Evolutionary conservation across 345 rosid genomes (phyloP), one percentile per base, ranked within the genome.

Genomic region (Angophora floribunda): DNA sequence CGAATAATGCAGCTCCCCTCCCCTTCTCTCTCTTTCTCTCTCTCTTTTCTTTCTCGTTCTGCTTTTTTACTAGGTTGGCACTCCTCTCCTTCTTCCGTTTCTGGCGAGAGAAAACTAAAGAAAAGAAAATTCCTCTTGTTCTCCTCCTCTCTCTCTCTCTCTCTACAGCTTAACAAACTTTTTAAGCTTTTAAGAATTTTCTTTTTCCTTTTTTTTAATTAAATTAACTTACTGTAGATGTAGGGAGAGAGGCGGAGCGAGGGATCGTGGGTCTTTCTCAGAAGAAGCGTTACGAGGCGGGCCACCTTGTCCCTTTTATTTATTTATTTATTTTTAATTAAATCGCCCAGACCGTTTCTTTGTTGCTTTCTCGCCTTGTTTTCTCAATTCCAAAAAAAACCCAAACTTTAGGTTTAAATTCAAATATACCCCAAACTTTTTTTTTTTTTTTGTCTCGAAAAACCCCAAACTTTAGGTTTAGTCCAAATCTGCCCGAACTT

Each of bases 41-140:
- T 91, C 88, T 90, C 91, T 87, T 87, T 87, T 87, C 86, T 86
- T 36, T 59, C 67, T 61, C 61, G 28, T 55, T 26, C 61, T 89
- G 36, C 87, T 86, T 47, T 51, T 47, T 36, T 50, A 13, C 50
- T 7, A 36, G 28, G 78, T 50, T 75, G 82, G 80, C 87, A 53
- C 87, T 86, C 65, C 4, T 16, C 87, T 86, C 65, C 4, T 16
- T 44, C 87, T 86, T 49, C 44, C 51, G 24, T 22, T 67, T 63
- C 17, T 28, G 14, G 7, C 67, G 2, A 12, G 26, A 61, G 15
- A 6, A 28, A 22, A 61, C 4, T 7, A 6, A 28, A 15, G 6
- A 63, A n/a, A n/a, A 8, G 1, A n/a, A 63, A n/a, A 63, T n/a
- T n/a, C 67, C 26, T 13, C 30, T 61, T 26, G 1, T 36, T 28